Percentiles rank a stretch among this genome's conserved stretches.
These are phyloP conservation scores for Saccharum officinarum DNA, from an alignment of 176 grass and related monocot genomes.

Conservation along the genomic window DNA sequence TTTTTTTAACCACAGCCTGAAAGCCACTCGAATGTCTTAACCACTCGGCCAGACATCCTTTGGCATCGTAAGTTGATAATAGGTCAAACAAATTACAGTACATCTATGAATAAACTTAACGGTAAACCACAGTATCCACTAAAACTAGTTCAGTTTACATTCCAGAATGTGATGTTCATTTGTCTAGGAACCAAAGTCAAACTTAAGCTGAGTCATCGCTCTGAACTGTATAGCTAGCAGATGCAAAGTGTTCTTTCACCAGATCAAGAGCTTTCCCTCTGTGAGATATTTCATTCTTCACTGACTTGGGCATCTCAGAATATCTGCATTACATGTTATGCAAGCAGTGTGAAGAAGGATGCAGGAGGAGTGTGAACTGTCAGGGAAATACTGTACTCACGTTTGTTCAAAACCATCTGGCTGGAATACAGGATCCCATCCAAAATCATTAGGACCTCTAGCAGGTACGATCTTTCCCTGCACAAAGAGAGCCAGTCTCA, in stretches of 20 bases:
- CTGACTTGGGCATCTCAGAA: conserved; percentile 88
- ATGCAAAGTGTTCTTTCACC: conserved; percentile 87
- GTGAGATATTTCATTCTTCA: conserved; percentile 96
- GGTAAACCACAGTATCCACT: background rate
- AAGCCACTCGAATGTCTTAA: too few species aligned
- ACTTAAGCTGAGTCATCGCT: conserved; percentile 41
- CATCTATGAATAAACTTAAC: background rate
- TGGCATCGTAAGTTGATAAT: too few species aligned
- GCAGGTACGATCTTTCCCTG: conserved; percentile 87
- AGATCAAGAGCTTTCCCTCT: conserved; percentile 73
- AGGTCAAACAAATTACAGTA: background rate
- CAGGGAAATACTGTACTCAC: conserved; percentile 33
- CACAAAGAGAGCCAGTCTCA: conserved; percentile 31
- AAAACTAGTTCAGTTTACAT: conserved; percentile 23
- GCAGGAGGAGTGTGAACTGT: background rate
- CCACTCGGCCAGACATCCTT: too few species aligned
- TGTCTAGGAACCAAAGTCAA: background rate
- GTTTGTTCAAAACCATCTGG: conserved; percentile 90
- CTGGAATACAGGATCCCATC: conserved; percentile 96
- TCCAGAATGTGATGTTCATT: background rate
- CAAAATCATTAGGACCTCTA: conserved; percentile 86
- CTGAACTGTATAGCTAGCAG: conserved; percentile 60
- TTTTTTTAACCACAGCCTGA: too few species aligned
- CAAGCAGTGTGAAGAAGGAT: background rate
- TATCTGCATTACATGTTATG: conserved; percentile 51